A percentile compares a stretch with the other conserved stretches of the same genome.
Evolutionary conservation across 2,329 filamentous ascomycete species (phyloP).

Genomic region (Aschersonia sp.): DNA sequence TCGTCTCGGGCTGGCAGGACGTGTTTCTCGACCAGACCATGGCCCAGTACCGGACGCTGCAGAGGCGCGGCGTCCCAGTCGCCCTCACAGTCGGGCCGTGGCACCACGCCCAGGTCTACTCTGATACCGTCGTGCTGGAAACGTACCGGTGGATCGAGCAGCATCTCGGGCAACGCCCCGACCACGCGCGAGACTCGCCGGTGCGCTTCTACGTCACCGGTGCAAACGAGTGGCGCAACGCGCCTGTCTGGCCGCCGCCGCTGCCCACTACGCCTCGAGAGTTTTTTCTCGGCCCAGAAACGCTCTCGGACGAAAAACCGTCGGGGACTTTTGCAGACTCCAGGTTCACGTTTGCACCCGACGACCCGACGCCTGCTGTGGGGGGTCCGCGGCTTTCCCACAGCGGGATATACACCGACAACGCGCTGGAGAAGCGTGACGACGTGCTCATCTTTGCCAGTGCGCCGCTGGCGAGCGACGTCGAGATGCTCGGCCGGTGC

Average conservation of each 20-base stretch:
- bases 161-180: not conserved
- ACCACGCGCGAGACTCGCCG: not conserved
- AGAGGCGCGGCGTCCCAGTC: not conserved
- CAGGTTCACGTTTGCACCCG: not conserved
- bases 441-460: not conserved
- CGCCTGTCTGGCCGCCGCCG: not conserved
- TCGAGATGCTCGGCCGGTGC: not conserved
- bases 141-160: not conserved
- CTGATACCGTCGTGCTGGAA: not conserved
- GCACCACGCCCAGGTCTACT: not conserved
- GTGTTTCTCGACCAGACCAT: not conserved
- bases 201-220: not conserved
- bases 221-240: not conserved
- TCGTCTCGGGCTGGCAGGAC: not conserved
- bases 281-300: not conserved
- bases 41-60: not conserved
- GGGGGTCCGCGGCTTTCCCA: conserved; percentile 1
- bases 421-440: not conserved
- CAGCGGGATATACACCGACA: not conserved
- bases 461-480: not conserved
- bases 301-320: not conserved
- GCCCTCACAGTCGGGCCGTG: not conserved
- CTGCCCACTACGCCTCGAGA: not conserved
- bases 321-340: not conserved
- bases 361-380: not conserved